Conservation (phyloP, 1,284 basidiomycete species). For the Moniliella sp. region DNA sequence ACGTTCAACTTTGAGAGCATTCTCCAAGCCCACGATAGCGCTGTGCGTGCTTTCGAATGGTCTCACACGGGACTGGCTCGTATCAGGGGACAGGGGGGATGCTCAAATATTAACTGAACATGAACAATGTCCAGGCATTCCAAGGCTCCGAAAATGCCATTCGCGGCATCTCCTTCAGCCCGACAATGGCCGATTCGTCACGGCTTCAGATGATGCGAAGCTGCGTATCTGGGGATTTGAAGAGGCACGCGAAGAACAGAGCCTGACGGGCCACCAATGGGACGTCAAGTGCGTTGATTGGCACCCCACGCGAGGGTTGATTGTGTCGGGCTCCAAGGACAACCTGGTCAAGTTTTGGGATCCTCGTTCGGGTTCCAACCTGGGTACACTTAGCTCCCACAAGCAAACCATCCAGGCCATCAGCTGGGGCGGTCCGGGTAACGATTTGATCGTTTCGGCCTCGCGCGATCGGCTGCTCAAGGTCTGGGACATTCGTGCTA, state of each 20-base stretch:
- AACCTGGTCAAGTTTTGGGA: slow-evolving; percentile 99
- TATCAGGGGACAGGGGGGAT: slow-evolving; percentile 78
- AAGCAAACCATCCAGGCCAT: slow-evolving; percentile 89
- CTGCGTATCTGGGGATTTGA: slow-evolving; percentile 89
- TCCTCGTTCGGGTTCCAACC: slow-evolving; percentile 38
- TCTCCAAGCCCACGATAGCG: slow-evolving; percentile 82
- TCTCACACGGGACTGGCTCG: slow-evolving; percentile 77
- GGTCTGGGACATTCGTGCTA: slow-evolving; percentile 90
- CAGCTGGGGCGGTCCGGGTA: slow-evolving; percentile 65
- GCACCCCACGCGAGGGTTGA: slow-evolving; percentile 83
- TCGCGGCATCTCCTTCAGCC: slow-evolving; percentile 68
- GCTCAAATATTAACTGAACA: slow-evolving; percentile 97
- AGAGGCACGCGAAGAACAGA: slow-evolving; percentile 57
- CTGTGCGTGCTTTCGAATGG: slow-evolving; percentile 71
- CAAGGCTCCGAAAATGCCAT: slow-evolving; percentile 54
- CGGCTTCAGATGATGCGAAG: slow-evolving; percentile 77
- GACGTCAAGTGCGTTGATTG: slow-evolving; percentile 95
- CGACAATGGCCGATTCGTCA: slow-evolving; percentile 79
- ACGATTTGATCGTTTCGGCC: slow-evolving; percentile 74
- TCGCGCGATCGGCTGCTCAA: slow-evolving; percentile 80
- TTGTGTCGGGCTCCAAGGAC: slow-evolving; percentile 85
- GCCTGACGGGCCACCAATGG: slow-evolving; percentile 63
- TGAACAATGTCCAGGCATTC: slow-evolving; percentile 91
- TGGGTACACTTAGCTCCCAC: slow-evolving; percentile 42
- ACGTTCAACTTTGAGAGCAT: slow-evolving; percentile 99